Base-by-base conservation (phyloP, 805 yeast species). In the Phaffomyces thermotolerans region DNA sequence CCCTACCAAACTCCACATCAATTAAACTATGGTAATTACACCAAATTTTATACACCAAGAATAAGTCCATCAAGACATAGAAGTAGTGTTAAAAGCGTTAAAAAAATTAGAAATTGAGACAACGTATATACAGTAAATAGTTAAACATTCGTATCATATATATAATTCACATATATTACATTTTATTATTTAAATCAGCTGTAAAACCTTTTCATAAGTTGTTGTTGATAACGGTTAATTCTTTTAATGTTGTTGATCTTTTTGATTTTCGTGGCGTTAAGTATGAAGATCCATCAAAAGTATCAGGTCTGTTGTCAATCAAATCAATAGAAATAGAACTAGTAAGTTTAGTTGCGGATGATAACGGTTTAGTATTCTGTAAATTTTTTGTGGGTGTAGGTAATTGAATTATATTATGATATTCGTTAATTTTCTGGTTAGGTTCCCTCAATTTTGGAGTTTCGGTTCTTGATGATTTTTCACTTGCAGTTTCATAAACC, bases 1-100 rank as follows among this genome's bases (percentile, higher is more conserved):
- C 54, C 58, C 4, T 46, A 47, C 34, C 59, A 51, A 34, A 43
- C 46, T 20, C 42, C 46, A n/a, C 42, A 39, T 27, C 46, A 43
- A 20, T 13, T 24, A 6, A 37, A 37, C 4, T 34, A 34, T 34
- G 41, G 36, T 14, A 36, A 34, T 12, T 39, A 38, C 15, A 43
- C 46, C 6, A 39, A 39, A 18, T 43, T 32, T 22, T 43, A 43
- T 17, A 43, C 46, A 3, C 46, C 46, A 18, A 35, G 42, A 32
- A 25, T 43, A 10, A 43, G 46, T 39, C 46, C 46, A 8, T 34
- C 42, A 7, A 39, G 45, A 39, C 45, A 39, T 9, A 43, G 46
- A 36, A 27, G 14, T 10, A 12, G 29, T 27, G 25, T 33, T 12
- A 39, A 36, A 39, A 39, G 36, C 18, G 32, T 35, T 23, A 43